These are phyloP conservation scores for Ophiognomonia clavigignenti-juglandacearum DNA, from an alignment of 2,329 filamentous ascomycete genomes.

Conservation along the genomic window DNA sequence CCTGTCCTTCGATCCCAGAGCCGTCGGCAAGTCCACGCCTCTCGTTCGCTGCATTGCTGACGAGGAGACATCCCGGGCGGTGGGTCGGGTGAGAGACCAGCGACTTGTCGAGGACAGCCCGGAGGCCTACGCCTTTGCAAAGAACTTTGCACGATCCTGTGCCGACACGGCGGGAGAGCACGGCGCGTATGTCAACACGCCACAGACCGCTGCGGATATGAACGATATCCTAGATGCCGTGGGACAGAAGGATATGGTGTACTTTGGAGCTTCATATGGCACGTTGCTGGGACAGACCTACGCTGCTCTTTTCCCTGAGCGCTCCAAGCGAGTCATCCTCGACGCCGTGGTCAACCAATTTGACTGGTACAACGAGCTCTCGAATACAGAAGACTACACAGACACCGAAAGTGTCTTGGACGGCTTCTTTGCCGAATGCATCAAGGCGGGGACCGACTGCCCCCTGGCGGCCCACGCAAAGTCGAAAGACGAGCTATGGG, in stretches of 20 bases:
- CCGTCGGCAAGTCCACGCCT: slow-evolving; percentile 33
- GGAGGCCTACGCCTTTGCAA: slow-evolving; percentile 35
- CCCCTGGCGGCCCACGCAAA: slow-evolving; percentile 32
- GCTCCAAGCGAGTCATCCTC: slow-evolving; percentile 30
- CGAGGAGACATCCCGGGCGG: slow-evolving; percentile 24
- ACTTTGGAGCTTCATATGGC: slow-evolving; percentile 37
- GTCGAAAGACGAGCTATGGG: slow-evolving; percentile 29
- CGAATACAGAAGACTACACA: slow-evolving; percentile 32
- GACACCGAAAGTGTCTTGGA: slow-evolving; percentile 38
- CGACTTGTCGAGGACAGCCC: slow-evolving; percentile 29
- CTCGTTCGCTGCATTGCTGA: slow-evolving; percentile 35
- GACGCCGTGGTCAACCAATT: slow-evolving; percentile 30
- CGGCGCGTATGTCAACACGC: slow-evolving; percentile 41
- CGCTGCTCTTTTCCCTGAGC: slow-evolving; percentile 31
- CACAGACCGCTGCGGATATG: slow-evolving; percentile 47
- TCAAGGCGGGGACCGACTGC: slow-evolving; percentile 42
- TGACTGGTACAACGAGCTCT: slow-evolving; percentile 35
- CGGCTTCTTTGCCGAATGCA: slow-evolving; percentile 41
- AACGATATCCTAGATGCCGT: slow-evolving; percentile 41
- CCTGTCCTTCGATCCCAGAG: slow-evolving; percentile 42
- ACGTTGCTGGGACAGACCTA: slow-evolving; percentile 36
- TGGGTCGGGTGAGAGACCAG: slow-evolving; percentile 20
- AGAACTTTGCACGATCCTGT: slow-evolving; percentile 36
- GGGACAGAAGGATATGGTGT: slow-evolving; percentile 32
- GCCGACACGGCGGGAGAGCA: slow-evolving; percentile 39